A percentile compares a stretch with the other conserved stretches of the same genome.
Conservation (phyloP, 495 filamentous ascomycete species). For the Neurospora sublineolata region DNA sequence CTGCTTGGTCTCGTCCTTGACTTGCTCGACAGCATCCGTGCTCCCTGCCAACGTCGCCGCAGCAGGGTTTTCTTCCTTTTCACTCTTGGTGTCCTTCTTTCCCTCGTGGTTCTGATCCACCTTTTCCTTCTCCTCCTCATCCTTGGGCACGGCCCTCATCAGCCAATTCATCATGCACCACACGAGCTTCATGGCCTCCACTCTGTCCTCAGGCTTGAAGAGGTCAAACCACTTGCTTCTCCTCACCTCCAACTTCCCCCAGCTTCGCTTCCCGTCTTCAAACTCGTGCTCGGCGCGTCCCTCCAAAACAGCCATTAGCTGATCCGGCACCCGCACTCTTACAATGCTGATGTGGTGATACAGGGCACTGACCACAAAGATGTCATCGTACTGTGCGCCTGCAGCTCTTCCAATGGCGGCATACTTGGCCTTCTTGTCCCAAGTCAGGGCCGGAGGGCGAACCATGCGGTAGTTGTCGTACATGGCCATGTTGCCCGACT, state of each 20-base stretch:
- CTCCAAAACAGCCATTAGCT: slow-evolving; percentile 45
- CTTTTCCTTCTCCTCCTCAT: slow-evolving; percentile 9
- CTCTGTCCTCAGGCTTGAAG: slow-evolving; percentile 52
- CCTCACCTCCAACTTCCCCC: slow-evolving; percentile 50
- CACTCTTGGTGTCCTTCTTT: not conserved
- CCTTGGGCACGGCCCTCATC: slow-evolving; percentile 37
- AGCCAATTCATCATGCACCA: slow-evolving; percentile 68
- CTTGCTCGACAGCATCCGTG: not conserved
- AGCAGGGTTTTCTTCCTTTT: not conserved
- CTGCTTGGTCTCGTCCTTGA: slow-evolving; percentile 31
- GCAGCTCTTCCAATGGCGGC: slow-evolving; percentile 53
- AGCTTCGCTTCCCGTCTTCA: slow-evolving; percentile 18
- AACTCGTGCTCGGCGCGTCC: slow-evolving; percentile 18
- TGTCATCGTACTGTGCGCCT: slow-evolving; percentile 42
- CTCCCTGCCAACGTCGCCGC: not conserved
- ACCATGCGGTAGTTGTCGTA: slow-evolving; percentile 49
- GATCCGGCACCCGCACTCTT: slow-evolving; percentile 57
- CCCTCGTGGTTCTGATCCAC: not conserved
- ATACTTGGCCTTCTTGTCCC: slow-evolving; percentile 72
- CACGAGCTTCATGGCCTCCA: slow-evolving; percentile 58
- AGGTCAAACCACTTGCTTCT: slow-evolving; percentile 73
- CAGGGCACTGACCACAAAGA: slow-evolving; percentile 71
- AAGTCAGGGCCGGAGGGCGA: slow-evolving; percentile 50
- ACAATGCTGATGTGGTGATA: slow-evolving; percentile 75
- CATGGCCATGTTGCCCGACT: slow-evolving; percentile 35